A percentile compares a stretch with the other conserved stretches of the same genome.
These are phyloP conservation scores for Metarhizium sp. DNA, from an alignment of 2,329 filamentous ascomycete species.

Conservation along the genomic window DNA sequence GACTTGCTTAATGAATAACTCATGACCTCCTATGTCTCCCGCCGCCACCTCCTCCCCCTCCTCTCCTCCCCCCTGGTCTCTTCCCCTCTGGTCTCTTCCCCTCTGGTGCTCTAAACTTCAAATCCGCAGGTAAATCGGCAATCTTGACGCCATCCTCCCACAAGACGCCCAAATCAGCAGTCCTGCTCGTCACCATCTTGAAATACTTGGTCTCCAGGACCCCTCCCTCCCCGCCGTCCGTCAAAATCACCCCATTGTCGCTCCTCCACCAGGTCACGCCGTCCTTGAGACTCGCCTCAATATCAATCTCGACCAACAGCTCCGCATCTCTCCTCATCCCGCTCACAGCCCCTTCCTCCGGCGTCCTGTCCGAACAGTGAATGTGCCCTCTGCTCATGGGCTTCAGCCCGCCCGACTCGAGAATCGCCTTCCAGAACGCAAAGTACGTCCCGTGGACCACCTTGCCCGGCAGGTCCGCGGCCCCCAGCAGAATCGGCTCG, in stretches of 20 bases:
- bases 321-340: conserved; percentile 75
- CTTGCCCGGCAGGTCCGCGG: conserved; percentile 48
- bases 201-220: conserved; percentile 61
- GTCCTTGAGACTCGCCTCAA: conserved; percentile 54
- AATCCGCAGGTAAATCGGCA: conserved; percentile 54
- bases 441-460: conserved; percentile 90
- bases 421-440: conserved; percentile 65
- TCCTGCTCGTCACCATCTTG: conserved; percentile 57
- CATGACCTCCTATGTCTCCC: conserved; percentile 26
- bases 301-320: conserved; percentile 68
- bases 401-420: conserved; percentile 66
- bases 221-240: conserved; percentile 48
- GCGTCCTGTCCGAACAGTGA: conserved; percentile 63
- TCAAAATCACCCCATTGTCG: conserved; percentile 68
- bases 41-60: conserved; percentile 9
- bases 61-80: conserved; percentile 21
- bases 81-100: conserved; percentile 44
- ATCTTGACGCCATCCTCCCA: conserved; percentile 61
- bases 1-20: not conserved
- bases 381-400: conserved; percentile 82
- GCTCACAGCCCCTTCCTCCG: conserved; percentile 54
- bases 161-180: conserved; percentile 51
- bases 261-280: conserved; percentile 66
- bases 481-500: conserved; percentile 52
- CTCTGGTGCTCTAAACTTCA: conserved; percentile 38